These are phyloP conservation scores for Penicillium turbatum DNA, from an alignment of 495 filamentous ascomycete species.

Conservation along the genomic window DNA sequence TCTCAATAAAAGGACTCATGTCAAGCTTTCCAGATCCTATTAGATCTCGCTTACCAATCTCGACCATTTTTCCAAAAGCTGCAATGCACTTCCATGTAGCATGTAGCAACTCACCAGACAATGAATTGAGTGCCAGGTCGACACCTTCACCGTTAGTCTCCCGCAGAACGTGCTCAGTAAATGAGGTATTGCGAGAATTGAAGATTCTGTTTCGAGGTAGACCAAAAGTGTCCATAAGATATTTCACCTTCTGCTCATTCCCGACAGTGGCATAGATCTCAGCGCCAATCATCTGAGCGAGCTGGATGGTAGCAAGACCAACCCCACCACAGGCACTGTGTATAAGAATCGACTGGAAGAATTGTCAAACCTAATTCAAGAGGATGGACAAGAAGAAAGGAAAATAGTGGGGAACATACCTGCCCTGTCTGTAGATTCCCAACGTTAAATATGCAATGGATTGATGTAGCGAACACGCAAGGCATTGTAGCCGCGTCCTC, in stretches of 20 bases:
- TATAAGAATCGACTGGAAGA: slow-evolving; percentile 33
- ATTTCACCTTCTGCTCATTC: slow-evolving; percentile 34
- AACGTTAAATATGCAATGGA: slow-evolving; percentile 37
- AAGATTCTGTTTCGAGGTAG: slow-evolving; percentile 29
- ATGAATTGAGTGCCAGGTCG: slow-evolving; percentile 32
- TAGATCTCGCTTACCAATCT: slow-evolving; percentile 34
- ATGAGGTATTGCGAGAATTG: slow-evolving; percentile 11
- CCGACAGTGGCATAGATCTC: slow-evolving; percentile 42
- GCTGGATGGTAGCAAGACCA: slow-evolving; percentile 38
- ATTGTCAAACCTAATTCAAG: no score
- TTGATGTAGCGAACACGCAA: slow-evolving; percentile 33
- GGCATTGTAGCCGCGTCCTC: slow-evolving; percentile 45
- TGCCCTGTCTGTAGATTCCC: slow-evolving; percentile 26
- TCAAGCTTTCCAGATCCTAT: slow-evolving; percentile 22
- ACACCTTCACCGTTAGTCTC: slow-evolving; percentile 25
- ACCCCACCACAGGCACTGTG: slow-evolving; percentile 42
- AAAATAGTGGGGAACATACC: no score
- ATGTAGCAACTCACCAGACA: slow-evolving; percentile 30
- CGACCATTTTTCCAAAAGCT: slow-evolving; percentile 28
- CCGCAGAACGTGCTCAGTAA: slow-evolving; percentile 14
- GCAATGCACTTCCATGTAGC: slow-evolving; percentile 30
- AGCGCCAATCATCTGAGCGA: slow-evolving; percentile 30
- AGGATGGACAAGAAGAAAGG: no score
- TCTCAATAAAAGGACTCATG: slow-evolving; percentile 32
- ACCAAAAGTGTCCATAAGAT: slow-evolving; percentile 26